Base-by-base conservation (phyloP, 176 grass and related monocot genomes). In the Paspalum vaginatum region DNA sequence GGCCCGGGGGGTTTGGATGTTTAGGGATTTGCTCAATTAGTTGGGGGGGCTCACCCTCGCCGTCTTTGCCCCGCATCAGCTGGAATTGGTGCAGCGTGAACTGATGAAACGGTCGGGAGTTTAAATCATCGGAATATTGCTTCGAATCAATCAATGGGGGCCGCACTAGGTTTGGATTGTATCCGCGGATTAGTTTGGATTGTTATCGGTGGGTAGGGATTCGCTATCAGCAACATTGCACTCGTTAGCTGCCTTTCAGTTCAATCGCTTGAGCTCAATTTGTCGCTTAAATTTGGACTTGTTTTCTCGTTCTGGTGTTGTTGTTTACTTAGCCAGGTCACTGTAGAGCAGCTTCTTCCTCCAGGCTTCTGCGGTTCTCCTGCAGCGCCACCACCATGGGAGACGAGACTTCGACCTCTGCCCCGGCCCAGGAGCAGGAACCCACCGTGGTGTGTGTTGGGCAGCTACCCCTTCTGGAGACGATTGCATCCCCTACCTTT, bases 251-350 rank as follows among this genome's bases (percentile, higher is more conserved):
- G 12, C 58, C 11, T 9, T 51, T 64, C 41, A 32, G 1, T 69
- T 69, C 16, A 52, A 2, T 50, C 48, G 15, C 50, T 14, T 43
- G 2, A 0, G 5, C 39, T 0, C 45, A 24, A 47, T 40, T 15
- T 25, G 14, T 69, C 69, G 3, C 16, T 39, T 39, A 70, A 70
- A 76, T 85, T n/a, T 62, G 37, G 44, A n/a, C 20, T 12, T 46
- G 6, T 42, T 65, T 42, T 65, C 70, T 88, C 5, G 44, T 64
- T 64, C 77, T 84, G 32, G 32, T 70, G 25, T 44, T 70, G 25
- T 44, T 88, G 58, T 79, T 68, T 70, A 83, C 81, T 82, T 92
- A 91, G 89, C 66, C 79, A 98, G 95, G 89, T 83, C 74, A 72
- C 44, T 87, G 85, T 74, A 90, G 87, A 89, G 65, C 77, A 50